Base-by-base conservation (phyloP, 176 grass and related monocot species). In the Juncus effusus region DNA sequence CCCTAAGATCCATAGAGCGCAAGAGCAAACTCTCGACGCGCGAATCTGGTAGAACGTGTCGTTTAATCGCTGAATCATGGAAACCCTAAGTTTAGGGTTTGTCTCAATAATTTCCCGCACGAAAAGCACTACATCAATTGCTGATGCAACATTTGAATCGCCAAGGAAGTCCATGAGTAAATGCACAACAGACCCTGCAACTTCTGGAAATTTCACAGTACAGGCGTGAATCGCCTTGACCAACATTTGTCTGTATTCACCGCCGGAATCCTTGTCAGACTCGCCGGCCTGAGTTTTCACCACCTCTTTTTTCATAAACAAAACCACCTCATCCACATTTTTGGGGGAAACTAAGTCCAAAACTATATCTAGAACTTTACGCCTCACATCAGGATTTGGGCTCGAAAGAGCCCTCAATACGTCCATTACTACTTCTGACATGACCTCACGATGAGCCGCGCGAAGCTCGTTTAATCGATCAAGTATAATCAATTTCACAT, bases 101-200 rank as follows among this genome's bases (percentile, higher is more conserved):
- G 87, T 90, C 63, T 90, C 83, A 14, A 90, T 90, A 16, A 86
- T 90, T 83, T 90, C 83, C 10, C 87, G 81, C 42, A 90, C 77
- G 59, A 91, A 91, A 16, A 86, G 56, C 9, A 84, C 88, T 5
- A 91, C 88, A 64, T 91, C 88, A 75, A 83, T 69, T 0, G 88
- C 88, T 10, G 88, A 75, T 51, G 88, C 88, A 8, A 87, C 77
- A 56, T 91, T 91, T 5, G 75, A 61, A 74, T 87, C 88, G 42
- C 88, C 83, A 44, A 91, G 88, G 60, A 91, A 91, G 60, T 91
- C 88, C 88, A 91, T 91, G 77, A 91, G 83, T 10, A 91, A 69
- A 63, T 91, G 83, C 49, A 84, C 87, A 6, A 91, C 88, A 0
- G 77, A 91, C 3, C 73, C 84, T 41, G 88, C 88, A 11, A 91